These are phyloP conservation scores for Yarrowia deformans DNA, from an alignment of 805 yeast species.

Conservation along the genomic window DNA sequence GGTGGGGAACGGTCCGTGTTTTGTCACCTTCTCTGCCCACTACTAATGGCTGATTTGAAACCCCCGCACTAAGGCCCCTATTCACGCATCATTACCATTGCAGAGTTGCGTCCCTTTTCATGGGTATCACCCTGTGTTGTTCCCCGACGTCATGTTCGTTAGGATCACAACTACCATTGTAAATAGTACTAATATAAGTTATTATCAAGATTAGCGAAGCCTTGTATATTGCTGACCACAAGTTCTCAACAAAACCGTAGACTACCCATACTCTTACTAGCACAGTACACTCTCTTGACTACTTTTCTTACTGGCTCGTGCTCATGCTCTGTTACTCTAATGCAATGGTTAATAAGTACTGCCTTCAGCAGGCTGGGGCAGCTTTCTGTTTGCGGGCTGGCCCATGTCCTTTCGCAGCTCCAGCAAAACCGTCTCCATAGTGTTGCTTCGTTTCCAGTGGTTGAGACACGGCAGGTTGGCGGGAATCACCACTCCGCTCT, in stretches of 20 bases:
- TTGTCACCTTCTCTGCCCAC: too few species aligned
- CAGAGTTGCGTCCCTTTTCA: too few species aligned
- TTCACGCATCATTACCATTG: too few species aligned
- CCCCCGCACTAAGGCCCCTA: too few species aligned
- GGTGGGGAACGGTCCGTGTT: too few species aligned
- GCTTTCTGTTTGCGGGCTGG: conserved; percentile 75
- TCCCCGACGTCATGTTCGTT: too few species aligned
- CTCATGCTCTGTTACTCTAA: conserved; percentile 33
- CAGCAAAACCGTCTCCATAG: conserved; percentile 90
- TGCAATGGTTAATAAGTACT: conserved; percentile 56
- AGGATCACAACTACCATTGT: background rate
- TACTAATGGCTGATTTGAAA: too few species aligned
- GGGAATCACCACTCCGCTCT: conserved; percentile 62
- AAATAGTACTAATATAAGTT: conserved; percentile 30
- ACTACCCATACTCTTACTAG: too few species aligned
- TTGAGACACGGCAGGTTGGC: conserved; percentile 69
- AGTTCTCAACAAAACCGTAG: too few species aligned
- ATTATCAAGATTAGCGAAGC: background rate
- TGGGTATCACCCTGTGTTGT: too few species aligned
- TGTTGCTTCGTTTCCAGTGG: conserved; percentile 87
- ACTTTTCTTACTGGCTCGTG: background rate
- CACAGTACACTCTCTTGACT: too few species aligned
- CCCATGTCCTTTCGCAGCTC: conserved; percentile 93
- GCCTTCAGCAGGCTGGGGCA: conserved; percentile 93
- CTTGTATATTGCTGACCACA: too few species aligned